These are phyloP conservation scores for Cutaneotrichosporon cavernicola DNA, from an alignment of 1,284 basidiomycete species.

Conservation along the genomic window DNA sequence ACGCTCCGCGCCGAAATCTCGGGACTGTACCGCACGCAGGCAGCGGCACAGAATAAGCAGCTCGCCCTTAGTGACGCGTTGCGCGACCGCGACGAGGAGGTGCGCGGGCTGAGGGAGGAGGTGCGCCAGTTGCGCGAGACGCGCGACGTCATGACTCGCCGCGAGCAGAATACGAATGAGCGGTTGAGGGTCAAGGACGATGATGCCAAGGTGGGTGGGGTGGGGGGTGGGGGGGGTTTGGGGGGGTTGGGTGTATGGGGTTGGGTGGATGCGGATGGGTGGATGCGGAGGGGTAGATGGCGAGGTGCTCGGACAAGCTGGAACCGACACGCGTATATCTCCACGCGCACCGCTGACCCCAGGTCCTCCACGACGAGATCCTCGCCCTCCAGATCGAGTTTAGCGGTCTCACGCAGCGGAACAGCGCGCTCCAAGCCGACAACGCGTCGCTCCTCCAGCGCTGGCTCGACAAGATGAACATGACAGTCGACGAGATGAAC, in stretches of 20 bases:
- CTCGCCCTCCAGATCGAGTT: conserved; percentile 86
- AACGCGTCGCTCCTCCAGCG: conserved; percentile 91
- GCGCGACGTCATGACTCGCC: conserved; percentile 52
- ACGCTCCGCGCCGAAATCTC: conserved; percentile 85
- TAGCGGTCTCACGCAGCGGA: conserved; percentile 80
- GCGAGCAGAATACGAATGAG: conserved; percentile 68
- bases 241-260: too few species aligned
- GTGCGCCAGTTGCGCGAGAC: conserved; percentile 79
- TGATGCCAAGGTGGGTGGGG: conserved; percentile 70
- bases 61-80: conserved; percentile 91
- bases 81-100: conserved; percentile 84
- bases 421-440: conserved; percentile 79
- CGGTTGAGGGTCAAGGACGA: conserved; percentile 84
- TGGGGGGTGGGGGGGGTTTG: too few species aligned
- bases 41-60: conserved; percentile 79
- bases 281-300: too few species aligned
- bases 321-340: too few species aligned
- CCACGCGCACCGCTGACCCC: conserved; percentile 11
- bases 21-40: conserved; percentile 91
- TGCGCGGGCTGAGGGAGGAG: conserved; percentile 76
- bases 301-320: too few species aligned
- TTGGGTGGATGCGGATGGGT: background rate
- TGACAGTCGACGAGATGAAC: conserved; percentile 93
- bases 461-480: conserved; percentile 92
- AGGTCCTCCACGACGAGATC: conserved; percentile 94